Evolutionary conservation across 768 basidiomycete genomes (phyloP).

Genomic region (Mycena pura): DNA sequence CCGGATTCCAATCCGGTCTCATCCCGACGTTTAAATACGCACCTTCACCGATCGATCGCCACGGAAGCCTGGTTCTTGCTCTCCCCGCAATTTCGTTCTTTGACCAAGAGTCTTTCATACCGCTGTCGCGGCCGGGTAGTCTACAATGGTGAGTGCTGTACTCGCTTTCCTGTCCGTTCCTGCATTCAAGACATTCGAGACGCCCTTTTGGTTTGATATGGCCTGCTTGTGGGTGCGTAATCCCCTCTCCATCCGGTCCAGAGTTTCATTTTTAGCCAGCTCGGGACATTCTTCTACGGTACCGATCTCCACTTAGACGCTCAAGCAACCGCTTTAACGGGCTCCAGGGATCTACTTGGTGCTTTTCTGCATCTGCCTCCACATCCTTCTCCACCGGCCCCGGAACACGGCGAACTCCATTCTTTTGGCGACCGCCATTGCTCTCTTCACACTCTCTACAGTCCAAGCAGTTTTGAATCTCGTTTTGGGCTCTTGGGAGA

Average conservation of each 20-base stretch:
- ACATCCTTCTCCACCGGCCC: constrained; percentile 30
- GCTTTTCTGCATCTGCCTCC: constrained; percentile 38
- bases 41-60: neutral
- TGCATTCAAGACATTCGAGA: neutral
- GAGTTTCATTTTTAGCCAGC: neutral
- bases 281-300: constrained; percentile 18
- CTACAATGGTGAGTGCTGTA: constrained; percentile 4
- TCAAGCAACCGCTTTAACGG: neutral
- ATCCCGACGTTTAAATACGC: too few relatives aligned
- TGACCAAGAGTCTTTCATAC: neutral
- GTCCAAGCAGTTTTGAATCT: constrained; percentile 38
- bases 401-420: constrained; percentile 32
- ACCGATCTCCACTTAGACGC: neutral
- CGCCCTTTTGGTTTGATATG: constrained; percentile 4
- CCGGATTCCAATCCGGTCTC: too few relatives aligned
- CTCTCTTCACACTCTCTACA: constrained; percentile 38
- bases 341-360: constrained; percentile 35
- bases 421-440: constrained; percentile 34
- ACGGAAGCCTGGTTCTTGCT: constrained; percentile 11
- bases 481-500: constrained; percentile 35
- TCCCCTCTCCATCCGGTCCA: neutral
- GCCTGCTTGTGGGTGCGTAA: neutral
- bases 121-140: neutral
- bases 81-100: neutral
- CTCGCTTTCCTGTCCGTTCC: neutral